Conservation (phyloP, 1,284 basidiomycete genomes). For the Tilletia walkeri region DNA sequence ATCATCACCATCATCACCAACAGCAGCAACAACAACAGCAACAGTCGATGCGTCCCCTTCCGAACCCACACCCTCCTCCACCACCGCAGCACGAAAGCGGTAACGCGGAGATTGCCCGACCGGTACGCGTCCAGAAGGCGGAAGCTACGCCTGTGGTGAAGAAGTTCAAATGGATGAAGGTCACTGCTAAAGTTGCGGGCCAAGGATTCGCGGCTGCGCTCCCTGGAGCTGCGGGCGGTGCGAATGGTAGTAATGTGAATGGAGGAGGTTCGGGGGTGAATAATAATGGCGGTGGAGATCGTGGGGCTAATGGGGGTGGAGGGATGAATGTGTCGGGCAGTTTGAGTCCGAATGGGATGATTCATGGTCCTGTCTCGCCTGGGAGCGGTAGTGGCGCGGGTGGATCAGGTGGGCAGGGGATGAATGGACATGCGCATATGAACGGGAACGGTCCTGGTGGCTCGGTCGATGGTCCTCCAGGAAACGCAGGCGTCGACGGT, state of each 20-base stretch:
- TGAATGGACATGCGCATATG: conserved; percentile 5
- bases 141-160: conserved; percentile 33
- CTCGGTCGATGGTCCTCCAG: not conserved
- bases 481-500: conserved; percentile 18
- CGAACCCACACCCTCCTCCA: conserved; percentile 9
- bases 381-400: conserved; percentile 5
- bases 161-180: conserved; percentile 63
- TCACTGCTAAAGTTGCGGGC: conserved; percentile 29
- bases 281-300: not conserved
- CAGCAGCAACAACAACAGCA: conserved; percentile 10
- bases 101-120: not conserved
- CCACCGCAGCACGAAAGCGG: too few relatives aligned
- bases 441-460: not conserved
- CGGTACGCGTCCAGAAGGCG: conserved; percentile 5
- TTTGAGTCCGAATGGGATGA: conserved; percentile 21
- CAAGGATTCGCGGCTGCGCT: not conserved
- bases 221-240: not conserved
- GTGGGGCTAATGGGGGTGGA: not conserved
- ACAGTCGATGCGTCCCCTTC: not conserved
- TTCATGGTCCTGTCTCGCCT: conserved; percentile 18
- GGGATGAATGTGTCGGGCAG: conserved; percentile 3
- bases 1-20: not conserved
- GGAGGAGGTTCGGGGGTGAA: not conserved
- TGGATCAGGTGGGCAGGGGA: not conserved
- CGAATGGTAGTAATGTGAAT: not conserved